Base-by-base conservation (phyloP, 2,329 filamentous ascomycete genomes). In the Xylaria sp. region DNA sequence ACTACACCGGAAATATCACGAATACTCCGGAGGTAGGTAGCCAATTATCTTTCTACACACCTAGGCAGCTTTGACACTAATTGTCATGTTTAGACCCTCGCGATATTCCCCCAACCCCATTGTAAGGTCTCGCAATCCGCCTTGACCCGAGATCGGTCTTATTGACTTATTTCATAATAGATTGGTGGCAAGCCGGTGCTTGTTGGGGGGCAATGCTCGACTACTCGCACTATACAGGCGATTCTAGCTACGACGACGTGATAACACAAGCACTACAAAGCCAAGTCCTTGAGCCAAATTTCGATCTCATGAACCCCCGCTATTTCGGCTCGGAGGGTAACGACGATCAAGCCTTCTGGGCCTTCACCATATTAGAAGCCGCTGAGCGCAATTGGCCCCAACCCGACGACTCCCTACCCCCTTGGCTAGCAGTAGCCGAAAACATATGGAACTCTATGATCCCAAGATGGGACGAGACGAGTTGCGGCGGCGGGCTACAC, bases 271-370 rank as follows among this genome's bases (percentile, higher is more conserved):
- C 84, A 8, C 76, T 92, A 2, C 74, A 86, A 5, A 84, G 81
- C 25, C 87, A 85, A 73, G 83, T 78, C 4, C 28, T 31, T 5
- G 88, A 87, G 1, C 82, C 83, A 0, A 74, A 83, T 8, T 79
- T 82, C 61, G 82, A 91, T 75, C 89, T 83, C 70, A 87, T 90
- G 82, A 79, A 84, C 3, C 80, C 82, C 0, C 75, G 77, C 58
- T 84, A 89, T 66, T 76, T 76, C 12, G 79, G 80, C n/a, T 83
- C 87, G 63, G 85, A 90, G 73, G 89, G 89, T 56, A 92, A 92
- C 67, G 90, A 92, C 68, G 90, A 92, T 71, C 87, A 92, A 72
- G 87, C 86, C 33, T 92, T 92, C 73, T 92, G 90, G 90, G 87
- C 83, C 11, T 87, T 91, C 25, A 82, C 87, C 14, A 83, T 87